Percentiles rank a stretch among this genome's conserved stretches.
Evolutionary conservation across 2,329 filamentous ascomycete species (phyloP).

Genomic region (Geosmithia putterillii): DNA sequence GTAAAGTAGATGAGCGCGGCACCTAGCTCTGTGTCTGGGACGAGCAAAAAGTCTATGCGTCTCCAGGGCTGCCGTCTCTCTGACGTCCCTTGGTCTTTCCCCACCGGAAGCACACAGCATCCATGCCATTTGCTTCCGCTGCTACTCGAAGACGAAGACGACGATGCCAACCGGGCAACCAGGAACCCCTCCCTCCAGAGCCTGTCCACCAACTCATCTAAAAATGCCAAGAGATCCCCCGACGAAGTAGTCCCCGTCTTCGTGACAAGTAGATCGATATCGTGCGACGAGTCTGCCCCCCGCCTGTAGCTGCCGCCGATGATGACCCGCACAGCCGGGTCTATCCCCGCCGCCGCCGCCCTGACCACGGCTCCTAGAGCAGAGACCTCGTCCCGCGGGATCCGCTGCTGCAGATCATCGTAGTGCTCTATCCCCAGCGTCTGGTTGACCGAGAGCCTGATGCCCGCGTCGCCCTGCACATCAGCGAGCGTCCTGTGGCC

Average conservation of each 20-base stretch:
- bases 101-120: constrained; percentile 56
- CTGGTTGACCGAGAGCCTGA: constrained; percentile 56
- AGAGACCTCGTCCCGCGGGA: constrained; percentile 65
- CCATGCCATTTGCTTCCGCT: constrained; percentile 80
- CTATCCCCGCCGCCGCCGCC: constrained; percentile 43
- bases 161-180: constrained; percentile 53
- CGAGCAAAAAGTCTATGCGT: constrained; percentile 73
- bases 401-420: constrained; percentile 64
- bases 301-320: constrained; percentile 79
- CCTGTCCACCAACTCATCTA: constrained; percentile 48
- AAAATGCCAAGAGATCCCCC: constrained; percentile 46
- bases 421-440: constrained; percentile 68
- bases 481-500: constrained; percentile 68
- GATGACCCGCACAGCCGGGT: constrained; percentile 54
- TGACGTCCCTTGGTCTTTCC: constrained; percentile 1
- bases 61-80: constrained; percentile 46
- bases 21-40: constrained; percentile 67
- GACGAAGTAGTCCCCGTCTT: constrained; percentile 42
- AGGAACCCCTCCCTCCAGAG: constrained; percentile 55
- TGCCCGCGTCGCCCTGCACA: constrained; percentile 24
- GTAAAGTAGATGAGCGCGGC: constrained; percentile 92
- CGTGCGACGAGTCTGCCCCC: constrained; percentile 60
- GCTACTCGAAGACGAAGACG: constrained; percentile 22
- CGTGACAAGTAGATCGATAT: constrained; percentile 79
- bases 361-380: constrained; percentile 55